Conservation (phyloP, 2,329 filamentous ascomycete species). For the Polytolypa hystricis region DNA sequence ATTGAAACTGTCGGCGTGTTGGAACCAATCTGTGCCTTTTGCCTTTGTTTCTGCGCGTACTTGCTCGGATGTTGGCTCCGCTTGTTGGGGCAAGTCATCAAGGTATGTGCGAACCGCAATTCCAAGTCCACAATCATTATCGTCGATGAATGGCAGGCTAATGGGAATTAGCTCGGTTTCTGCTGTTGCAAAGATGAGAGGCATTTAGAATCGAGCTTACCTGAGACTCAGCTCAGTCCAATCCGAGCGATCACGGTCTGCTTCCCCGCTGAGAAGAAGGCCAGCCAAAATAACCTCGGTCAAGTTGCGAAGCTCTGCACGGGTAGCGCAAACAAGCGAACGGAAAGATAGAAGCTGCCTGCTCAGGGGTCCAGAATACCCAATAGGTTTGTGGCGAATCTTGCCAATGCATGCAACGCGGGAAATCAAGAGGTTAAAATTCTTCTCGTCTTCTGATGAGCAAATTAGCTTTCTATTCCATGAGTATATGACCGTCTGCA, state of each 20-base stretch:
- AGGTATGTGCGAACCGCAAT: constrained; percentile 40
- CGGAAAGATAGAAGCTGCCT: constrained; percentile 80
- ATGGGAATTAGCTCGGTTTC: background rate
- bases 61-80: constrained; percentile 42
- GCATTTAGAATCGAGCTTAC: constrained; percentile 38
- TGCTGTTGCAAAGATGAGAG: constrained; percentile 1
- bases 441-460: constrained; percentile 59
- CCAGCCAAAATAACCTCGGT: constrained; percentile 71
- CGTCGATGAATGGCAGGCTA: constrained; percentile 34
- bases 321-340: constrained; percentile 68
- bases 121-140: constrained; percentile 36
- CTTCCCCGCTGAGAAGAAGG: constrained; percentile 71
- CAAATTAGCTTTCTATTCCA: constrained; percentile 6
- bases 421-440: constrained; percentile 69
- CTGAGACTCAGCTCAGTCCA: constrained; percentile 58
- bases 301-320: constrained; percentile 68
- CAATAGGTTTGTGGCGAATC: constrained; percentile 70
- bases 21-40: constrained; percentile 49
- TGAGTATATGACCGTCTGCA: background rate
- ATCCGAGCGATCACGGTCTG: constrained; percentile 57
- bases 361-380: constrained; percentile 89
- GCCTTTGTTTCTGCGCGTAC: constrained; percentile 41
- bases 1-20: constrained; percentile 47
- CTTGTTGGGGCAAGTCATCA: constrained; percentile 44
- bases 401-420: constrained; percentile 75